Percentiles rank a stretch among this genome's conserved stretches.
These are phyloP conservation scores for sorghum (Sorghum bicolor) DNA, from an alignment of 176 grass and related monocot species.

Conservation along the genomic window Sorghum_bicolor_NCBIv3 NC_012873.2:65537001-65537500, in stretches of 20 bases:
- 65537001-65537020: not conserved
- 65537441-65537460: constrained; percentile 7
- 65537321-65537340: not conserved
- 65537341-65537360: not conserved
- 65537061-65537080: not conserved
- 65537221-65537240: not conserved
- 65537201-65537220: not conserved
- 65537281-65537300: not conserved
- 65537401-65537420: not conserved
- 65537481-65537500: not conserved
- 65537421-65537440: not conserved
- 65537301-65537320: not conserved
- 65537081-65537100: not conserved
- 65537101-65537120: not conserved
- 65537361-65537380: not conserved
- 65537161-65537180: not conserved
- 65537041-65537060: constrained; percentile 3
- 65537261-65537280: not conserved
- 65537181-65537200: not conserved
- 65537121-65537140: not conserved
- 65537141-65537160: not conserved
- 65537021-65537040: not conserved
- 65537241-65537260: not conserved
- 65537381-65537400: not conserved
- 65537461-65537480: not conserved